phyloP scores from a whole-genome alignment of 495 filamentous ascomycete species.

The Penicillium canescens region DNA sequence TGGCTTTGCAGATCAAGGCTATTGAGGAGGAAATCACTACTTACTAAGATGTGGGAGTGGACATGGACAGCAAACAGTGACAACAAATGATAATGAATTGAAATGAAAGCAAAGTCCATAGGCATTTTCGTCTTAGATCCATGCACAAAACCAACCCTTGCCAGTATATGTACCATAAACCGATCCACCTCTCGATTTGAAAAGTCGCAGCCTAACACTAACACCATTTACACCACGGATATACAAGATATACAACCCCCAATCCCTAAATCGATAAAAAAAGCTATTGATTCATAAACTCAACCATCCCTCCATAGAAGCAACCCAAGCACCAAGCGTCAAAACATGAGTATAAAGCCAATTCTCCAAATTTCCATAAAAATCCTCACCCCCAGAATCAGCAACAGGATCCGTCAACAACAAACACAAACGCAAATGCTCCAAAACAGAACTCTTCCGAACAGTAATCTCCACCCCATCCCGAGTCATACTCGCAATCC shows the following conservation, averaged over 20 bases:
- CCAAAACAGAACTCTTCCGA: conserved; percentile 24
- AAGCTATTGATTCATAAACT: conserved; percentile 10
- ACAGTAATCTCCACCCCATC: conserved; percentile 23
- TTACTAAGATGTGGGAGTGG: conserved; percentile 15
- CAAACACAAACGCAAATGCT: conserved; percentile 18
- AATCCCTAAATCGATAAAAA: not conserved
- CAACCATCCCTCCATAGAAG: conserved; percentile 35
- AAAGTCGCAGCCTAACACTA: too few relatives aligned
- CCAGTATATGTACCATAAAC: not conserved
- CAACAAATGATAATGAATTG: too few relatives aligned
- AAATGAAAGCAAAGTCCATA: too few relatives aligned
- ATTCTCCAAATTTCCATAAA: conserved; percentile 16
- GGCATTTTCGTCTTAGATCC: too few relatives aligned
- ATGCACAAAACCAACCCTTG: not conserved
- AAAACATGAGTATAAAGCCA: conserved; percentile 37
- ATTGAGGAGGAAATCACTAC: conserved; percentile 52
- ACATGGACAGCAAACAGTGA: too few relatives aligned
- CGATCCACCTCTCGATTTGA: not conserved
- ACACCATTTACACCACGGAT: too few relatives aligned
- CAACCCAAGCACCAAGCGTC: conserved; percentile 38
- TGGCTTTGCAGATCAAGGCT: conserved; percentile 78
- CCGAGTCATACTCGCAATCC: conserved; percentile 27
- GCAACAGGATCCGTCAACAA: conserved; percentile 16
- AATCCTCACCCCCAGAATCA: not conserved
- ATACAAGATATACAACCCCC: too few relatives aligned